Evolutionary conservation across 345 rosid species (phyloP), one percentile per base, ranked within the genome.

Genomic region (Citropsis articulata): DNA sequence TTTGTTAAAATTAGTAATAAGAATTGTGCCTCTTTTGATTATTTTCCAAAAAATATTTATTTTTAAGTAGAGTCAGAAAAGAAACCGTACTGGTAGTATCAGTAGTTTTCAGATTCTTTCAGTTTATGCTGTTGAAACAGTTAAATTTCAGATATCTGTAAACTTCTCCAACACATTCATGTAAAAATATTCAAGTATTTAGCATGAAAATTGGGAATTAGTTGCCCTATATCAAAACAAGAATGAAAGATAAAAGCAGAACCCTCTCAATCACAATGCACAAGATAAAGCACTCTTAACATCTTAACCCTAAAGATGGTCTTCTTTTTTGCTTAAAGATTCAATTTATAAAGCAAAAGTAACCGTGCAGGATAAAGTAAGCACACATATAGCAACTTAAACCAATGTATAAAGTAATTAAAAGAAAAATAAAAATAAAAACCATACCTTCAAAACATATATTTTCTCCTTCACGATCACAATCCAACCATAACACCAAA

Each of bases 401-500:
- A 53, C 22, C 57, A 4, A 53, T 6, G 2, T 53, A 50, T 16
- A 53, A 53, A 16, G 22, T 53, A 53, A 18, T 18, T 53, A 53
- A 5, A 53, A 53, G 57, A 60, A n/a, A 19, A 61, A 60, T 60
- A 57, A 63, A 80, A 80, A 56, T 13, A 75, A 38, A 61, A 64
- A 66, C 18, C 27, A 78, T 85, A 88, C 99, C 99, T 91, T 95
- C 99, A 85, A 93, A 93, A 75, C 98, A 93, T 86, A 95, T 95
- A 87, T 95, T 95, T 83, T 95, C 99, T 76, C 99, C 99, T 88
- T 93, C 99, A 36, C 99, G 97, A 64, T 95, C 99, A 57, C 99
- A 95, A 82, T 95, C 99, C 83, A 95, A 87, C 99, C 99, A 95
- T 76, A 95, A 77, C 63, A 95, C 97, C 89, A 95, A 82, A 84